Base-by-base conservation (phyloP, 345 rosid species). In the Salix caprea region DNA sequence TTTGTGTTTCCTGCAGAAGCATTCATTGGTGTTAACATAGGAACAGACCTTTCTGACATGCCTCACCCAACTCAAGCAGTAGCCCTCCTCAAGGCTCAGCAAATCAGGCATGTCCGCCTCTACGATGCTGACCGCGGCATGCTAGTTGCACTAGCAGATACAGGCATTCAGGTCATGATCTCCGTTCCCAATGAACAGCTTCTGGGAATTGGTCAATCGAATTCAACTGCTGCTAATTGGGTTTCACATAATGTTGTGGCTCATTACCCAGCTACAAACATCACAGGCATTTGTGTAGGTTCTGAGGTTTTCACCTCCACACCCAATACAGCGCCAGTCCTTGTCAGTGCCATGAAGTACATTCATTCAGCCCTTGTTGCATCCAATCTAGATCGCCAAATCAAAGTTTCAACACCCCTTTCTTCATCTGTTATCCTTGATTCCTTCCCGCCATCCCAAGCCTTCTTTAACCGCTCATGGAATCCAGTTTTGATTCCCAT, bases 391-490 rank as follows among this genome's bases (percentile, higher is more conserved):
- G 97, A 96, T 77, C 77, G 89, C 65, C 92, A 84, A 83, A 88
- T 96, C 75, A 96, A 94, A 87, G 97, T 96, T 76, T 94, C 99
- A 0, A 92, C 95, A 5, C 93, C 99, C 0, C 94, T 90, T 48
- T 84, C 99, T 14, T 94, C 99, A 3, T 84, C 93, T 36, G 90
- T 94, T 26, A 94, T 96, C 77, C 91, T 96, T 19, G 97, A 96
- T 76, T 92, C 99, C 10, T 96, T 96, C 86, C 99, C 99, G 30
- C 99, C 99, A 67, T 96, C 99, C 19, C 98, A 96, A 80, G 99
- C 99, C 36, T 96, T 96, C 90, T 96, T 96, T 78, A 96, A 96
- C 84, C 89, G 90, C 34, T 79, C 97, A 4, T 92, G 88, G 97
- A 90, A 94, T 72, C 89, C 97, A 2, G 92, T 91, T 42, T 85